A percentile compares a stretch with the other conserved stretches of the same genome.
Evolutionary conservation across 345 rosid genomes (phyloP).

Genomic region (Pistacia vera): DNA sequence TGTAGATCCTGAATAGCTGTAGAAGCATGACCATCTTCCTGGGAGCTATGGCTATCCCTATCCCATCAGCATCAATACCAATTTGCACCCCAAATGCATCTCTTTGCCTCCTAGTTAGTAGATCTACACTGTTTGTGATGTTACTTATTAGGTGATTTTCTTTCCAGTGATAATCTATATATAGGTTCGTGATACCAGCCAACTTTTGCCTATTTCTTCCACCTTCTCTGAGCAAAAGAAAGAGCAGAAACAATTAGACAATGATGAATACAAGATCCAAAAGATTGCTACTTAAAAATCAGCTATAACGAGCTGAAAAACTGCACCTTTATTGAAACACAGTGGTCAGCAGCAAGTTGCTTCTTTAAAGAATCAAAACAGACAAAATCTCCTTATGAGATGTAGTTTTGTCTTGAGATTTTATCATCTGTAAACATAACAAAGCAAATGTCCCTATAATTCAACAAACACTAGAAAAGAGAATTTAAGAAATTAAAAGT

Average conservation of each 20-base stretch:
- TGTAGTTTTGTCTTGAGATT: slow-evolving; percentile 8
- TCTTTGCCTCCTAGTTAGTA: slow-evolving; percentile 75
- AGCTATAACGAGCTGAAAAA: slow-evolving; percentile 2
- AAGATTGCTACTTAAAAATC: slow-evolving; percentile 12
- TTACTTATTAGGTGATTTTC: slow-evolving; percentile 39
- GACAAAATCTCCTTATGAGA: slow-evolving; percentile 46
- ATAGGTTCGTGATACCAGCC: slow-evolving; percentile 56
- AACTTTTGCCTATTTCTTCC: slow-evolving; percentile 69
- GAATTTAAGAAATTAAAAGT: not conserved
- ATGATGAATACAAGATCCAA: slow-evolving; percentile 4
- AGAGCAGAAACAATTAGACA: slow-evolving; percentile 8
- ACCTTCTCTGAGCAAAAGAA: slow-evolving; percentile 57
- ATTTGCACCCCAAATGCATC: slow-evolving; percentile 66
- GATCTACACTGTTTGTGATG: slow-evolving; percentile 43
- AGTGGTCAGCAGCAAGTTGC: slow-evolving; percentile 66
- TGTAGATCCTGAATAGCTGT: slow-evolving; percentile 76
- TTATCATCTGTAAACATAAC: slow-evolving; percentile 30
- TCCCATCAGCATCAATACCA: slow-evolving; percentile 59
- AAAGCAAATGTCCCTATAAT: slow-evolving; percentile 4
- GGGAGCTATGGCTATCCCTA: slow-evolving; percentile 47
- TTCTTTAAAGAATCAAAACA: slow-evolving; percentile 65
- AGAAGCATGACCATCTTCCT: slow-evolving; percentile 60
- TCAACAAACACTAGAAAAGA: not conserved
- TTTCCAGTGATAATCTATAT: slow-evolving; percentile 52
- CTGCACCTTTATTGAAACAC: slow-evolving; percentile 63